Evolutionary conservation across 176 grass and related monocot species (phyloP).

Genomic region (Tillandsia fasciculata): DNA sequence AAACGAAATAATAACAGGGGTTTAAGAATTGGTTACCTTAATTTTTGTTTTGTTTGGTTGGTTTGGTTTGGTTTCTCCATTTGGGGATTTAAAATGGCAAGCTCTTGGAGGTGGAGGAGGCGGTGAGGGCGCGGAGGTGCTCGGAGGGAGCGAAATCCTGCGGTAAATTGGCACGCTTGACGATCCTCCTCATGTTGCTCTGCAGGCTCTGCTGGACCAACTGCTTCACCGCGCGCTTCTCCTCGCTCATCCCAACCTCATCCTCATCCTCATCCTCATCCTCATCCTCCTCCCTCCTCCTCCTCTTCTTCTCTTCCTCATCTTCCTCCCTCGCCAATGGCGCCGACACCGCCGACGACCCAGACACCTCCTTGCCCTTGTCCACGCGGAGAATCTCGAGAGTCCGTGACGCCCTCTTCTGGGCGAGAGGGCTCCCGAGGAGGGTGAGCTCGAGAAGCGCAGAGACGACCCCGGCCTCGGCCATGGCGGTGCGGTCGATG

Average conservation of each 20-base stretch:
- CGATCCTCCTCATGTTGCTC: conserved; percentile 81
- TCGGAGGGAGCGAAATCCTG: conserved; percentile 55
- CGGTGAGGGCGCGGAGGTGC: conserved; percentile 42
- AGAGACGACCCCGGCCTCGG: conserved; percentile 48
- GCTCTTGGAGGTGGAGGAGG: conserved; percentile 81
- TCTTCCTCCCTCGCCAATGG: conserved; percentile 27
- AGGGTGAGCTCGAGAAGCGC: conserved; percentile 87
- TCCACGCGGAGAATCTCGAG: conserved; percentile 59
- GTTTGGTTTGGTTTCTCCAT: too few species aligned
- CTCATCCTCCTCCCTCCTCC: neutral
- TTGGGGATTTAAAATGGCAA: conserved; percentile 50
- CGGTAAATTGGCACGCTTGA: conserved; percentile 56
- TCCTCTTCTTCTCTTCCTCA: conserved; percentile 8
- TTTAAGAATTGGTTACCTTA: too few species aligned
- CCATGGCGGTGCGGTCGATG: conserved; percentile 52
- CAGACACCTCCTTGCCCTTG: conserved; percentile 62
- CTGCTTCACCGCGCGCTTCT: conserved; percentile 71
- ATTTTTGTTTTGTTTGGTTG: too few species aligned
- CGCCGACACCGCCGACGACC: conserved; percentile 52
- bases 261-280: conserved; percentile 13
- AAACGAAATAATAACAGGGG: too few species aligned
- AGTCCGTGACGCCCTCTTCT: conserved; percentile 85
- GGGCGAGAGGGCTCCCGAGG: conserved; percentile 67
- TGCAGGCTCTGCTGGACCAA: conserved; percentile 95
- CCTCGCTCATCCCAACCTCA: conserved; percentile 46